phyloP scores from a whole-genome alignment of 805 yeast genomes.

The Starmerella floris region DNA sequence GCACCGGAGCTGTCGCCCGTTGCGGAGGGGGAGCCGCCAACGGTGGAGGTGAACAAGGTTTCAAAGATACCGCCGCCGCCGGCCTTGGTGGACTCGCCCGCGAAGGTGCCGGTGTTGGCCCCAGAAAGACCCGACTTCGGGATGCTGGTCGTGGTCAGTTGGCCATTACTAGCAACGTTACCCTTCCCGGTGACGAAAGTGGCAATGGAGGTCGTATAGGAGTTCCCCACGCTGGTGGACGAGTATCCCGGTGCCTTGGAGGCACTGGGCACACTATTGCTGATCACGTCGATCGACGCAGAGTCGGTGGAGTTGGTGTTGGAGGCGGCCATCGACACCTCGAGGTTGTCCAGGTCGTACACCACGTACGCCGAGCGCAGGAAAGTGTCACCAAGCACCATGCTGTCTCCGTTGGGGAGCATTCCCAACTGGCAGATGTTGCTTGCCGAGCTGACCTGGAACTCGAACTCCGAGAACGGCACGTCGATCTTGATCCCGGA shows the following conservation, averaged over 20 bases:
- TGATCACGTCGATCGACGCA: constrained; percentile 21
- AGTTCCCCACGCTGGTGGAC: constrained; percentile 3
- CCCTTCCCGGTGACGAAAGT: constrained; percentile 5
- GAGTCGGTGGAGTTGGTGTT: constrained; percentile 21
- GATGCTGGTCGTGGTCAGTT: not conserved
- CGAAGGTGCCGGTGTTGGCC: not conserved
- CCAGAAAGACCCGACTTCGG: not conserved
- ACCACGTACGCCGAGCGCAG: constrained; percentile 53
- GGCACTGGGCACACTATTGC: constrained; percentile 24
- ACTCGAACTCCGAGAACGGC: constrained; percentile 28
- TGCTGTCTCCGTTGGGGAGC: constrained; percentile 23
- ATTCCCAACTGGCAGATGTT: constrained; percentile 21
- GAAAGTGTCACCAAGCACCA: constrained; percentile 52
- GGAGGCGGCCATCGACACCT: constrained; percentile 45
- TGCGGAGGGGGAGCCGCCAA: not conserved
- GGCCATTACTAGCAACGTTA: not conserved
- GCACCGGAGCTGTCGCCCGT: not conserved
- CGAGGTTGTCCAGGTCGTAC: constrained; percentile 45
- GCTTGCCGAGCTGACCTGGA: constrained; percentile 9
- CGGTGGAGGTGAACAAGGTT: not conserved
- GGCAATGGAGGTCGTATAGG: constrained; percentile 6
- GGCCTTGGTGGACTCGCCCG: not conserved
- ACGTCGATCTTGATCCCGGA: constrained; percentile 38
- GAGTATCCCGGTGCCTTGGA: constrained; percentile 20
- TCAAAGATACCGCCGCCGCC: not conserved